Conservation (phyloP, 139 green algal species). For the Chlorella sp. region DNA sequence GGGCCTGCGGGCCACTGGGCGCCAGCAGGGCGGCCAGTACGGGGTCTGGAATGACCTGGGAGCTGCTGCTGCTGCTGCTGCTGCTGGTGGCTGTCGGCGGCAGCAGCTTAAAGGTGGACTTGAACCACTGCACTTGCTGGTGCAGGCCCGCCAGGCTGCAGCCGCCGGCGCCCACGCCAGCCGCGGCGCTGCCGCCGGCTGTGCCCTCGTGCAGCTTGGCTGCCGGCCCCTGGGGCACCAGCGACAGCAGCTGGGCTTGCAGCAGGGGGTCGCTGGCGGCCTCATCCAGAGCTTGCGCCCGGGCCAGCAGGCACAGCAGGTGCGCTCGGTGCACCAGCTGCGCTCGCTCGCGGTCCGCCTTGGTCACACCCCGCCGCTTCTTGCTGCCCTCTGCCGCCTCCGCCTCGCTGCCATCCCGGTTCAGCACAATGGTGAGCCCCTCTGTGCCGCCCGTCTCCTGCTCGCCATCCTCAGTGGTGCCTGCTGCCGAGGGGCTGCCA, state of each 20-base stretch:
- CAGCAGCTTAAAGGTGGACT: constrained; percentile 21
- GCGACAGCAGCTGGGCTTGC: constrained; percentile 64
- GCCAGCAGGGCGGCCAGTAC: constrained; percentile 1
- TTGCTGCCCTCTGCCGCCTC: neutral
- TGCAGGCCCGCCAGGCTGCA: constrained; percentile 28
- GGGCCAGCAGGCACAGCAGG: constrained; percentile 73
- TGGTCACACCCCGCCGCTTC: constrained; percentile 12
- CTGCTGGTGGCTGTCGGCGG: neutral
- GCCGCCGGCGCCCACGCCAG: neutral
- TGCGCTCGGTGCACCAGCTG: constrained; percentile 64
- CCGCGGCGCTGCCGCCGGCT: constrained; percentile 12
- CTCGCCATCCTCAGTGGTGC: neutral
- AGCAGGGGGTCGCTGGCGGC: constrained; percentile 61
- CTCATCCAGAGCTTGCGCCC: constrained; percentile 57
- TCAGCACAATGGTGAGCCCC: too few relatives aligned
- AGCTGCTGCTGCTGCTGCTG: neutral
- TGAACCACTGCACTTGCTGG: constrained; percentile 54
- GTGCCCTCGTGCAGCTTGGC: neutral
- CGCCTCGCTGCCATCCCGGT: neutral
- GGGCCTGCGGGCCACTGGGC: neutral
- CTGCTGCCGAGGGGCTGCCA: constrained; percentile 8
- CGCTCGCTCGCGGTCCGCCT: constrained; percentile 50
- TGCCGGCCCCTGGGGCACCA: constrained; percentile 30
- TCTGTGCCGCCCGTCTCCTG: neutral
- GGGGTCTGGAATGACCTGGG: neutral